Evolutionary conservation across 192 early-diverging fungal species (phyloP).

Genomic region (Rhizophagus sp.): DNA sequence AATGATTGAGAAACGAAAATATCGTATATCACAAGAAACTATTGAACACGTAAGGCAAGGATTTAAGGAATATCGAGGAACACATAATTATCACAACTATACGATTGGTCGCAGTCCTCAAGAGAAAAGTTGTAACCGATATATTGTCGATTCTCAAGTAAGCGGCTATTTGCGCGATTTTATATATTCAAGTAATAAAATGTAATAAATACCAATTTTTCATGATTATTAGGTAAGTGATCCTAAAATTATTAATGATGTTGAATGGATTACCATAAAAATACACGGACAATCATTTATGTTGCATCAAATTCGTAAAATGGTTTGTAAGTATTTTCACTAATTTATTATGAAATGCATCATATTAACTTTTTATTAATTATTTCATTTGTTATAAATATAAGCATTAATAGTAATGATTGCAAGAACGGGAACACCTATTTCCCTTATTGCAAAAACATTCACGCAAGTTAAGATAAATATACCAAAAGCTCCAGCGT

Average conservation of each 20-base stretch:
- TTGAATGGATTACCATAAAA: slow-evolving; percentile 92
- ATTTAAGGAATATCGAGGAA: slow-evolving; percentile 76
- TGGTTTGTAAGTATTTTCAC: slow-evolving; percentile 75
- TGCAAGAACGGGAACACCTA: slow-evolving; percentile 71
- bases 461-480: slow-evolving; percentile 78
- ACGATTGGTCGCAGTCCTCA: slow-evolving; percentile 79
- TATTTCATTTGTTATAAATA: not conserved
- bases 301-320: slow-evolving; percentile 99
- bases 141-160: slow-evolving; percentile 82
- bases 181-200: not conserved
- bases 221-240: slow-evolving; percentile 47
- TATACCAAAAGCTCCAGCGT: slow-evolving; percentile 94
- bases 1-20: slow-evolving; percentile 60
- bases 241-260: slow-evolving; percentile 63
- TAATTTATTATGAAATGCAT: not conserved
- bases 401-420: slow-evolving; percentile 74
- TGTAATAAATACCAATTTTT: not conserved
- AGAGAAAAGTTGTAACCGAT: slow-evolving; percentile 76
- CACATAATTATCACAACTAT: slow-evolving; percentile 96
- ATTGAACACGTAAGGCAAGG: slow-evolving; percentile 67
- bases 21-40: slow-evolving; percentile 61
- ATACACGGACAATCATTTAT: slow-evolving; percentile 97
- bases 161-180: not conserved
- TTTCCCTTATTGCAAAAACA: slow-evolving; percentile 63
- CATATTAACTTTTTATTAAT: slow-evolving; percentile 2